Conservation (phyloP, 2,329 filamentous ascomycete genomes). For the Rosellinia necatrix region DNA sequence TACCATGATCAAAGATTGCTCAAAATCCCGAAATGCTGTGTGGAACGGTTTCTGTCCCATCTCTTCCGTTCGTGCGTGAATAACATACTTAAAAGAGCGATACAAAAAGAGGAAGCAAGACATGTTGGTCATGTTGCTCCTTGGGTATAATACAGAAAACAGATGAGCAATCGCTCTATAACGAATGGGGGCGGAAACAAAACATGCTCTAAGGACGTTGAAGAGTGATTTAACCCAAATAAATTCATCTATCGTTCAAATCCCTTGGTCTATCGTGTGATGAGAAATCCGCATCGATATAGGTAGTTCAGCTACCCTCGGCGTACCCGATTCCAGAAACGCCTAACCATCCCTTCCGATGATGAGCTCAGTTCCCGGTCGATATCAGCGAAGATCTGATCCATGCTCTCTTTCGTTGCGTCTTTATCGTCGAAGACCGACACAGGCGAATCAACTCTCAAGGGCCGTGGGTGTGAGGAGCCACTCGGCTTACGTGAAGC, state of each 20-base stretch:
- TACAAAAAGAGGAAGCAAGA: constrained; percentile 4
- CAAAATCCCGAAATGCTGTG: constrained; percentile 24
- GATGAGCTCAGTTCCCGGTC: constrained; percentile 53
- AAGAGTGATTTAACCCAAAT: not conserved
- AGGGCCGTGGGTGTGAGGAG: constrained; percentile 33
- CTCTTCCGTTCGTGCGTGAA: not conserved
- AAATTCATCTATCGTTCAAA: constrained; percentile 5
- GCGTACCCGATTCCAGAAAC: constrained; percentile 67
- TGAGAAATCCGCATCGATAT: not conserved
- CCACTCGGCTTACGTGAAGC: constrained; percentile 39
- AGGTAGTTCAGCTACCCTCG: constrained; percentile 38
- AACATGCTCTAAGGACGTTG: not conserved
- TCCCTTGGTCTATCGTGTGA: not conserved
- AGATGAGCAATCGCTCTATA: constrained; percentile 11
- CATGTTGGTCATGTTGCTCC: constrained; percentile 20
- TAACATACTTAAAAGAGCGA: constrained; percentile 10
- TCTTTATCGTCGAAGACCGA: constrained; percentile 39
- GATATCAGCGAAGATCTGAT: constrained; percentile 57
- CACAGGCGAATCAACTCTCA: constrained; percentile 43
- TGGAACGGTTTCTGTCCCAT: constrained; percentile 5
- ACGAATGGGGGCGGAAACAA: constrained; percentile 4
- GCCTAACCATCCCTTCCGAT: constrained; percentile 59
- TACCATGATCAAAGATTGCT: constrained; percentile 31
- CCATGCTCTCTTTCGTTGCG: constrained; percentile 57
- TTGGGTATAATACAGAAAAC: constrained; percentile 23